Percentiles rank a stretch among this genome's conserved stretches.
Evolutionary conservation across 2,329 filamentous ascomycete genomes (phyloP).

Genomic region (Paecilomyces sp.): DNA sequence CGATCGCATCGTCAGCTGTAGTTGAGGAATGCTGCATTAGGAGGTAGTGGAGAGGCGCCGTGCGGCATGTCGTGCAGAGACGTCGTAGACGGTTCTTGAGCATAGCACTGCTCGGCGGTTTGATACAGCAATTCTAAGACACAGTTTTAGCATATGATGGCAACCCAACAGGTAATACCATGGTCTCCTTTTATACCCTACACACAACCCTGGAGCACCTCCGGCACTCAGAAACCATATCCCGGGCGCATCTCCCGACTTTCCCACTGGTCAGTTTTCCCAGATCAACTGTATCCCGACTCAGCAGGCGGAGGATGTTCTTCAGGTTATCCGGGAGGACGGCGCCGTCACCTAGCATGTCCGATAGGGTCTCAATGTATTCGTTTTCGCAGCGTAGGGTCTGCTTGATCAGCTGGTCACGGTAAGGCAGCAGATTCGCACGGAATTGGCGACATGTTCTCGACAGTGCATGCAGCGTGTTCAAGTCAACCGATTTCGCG

Average conservation of each 20-base stretch:
- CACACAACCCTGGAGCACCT: slow-evolving; percentile 72
- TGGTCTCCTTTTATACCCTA: slow-evolving; percentile 49
- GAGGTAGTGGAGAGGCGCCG: slow-evolving; percentile 53
- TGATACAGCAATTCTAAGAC: slow-evolving; percentile 77
- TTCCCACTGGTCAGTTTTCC: slow-evolving; percentile 54
- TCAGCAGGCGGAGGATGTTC: slow-evolving; percentile 22
- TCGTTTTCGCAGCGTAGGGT: slow-evolving; percentile 79
- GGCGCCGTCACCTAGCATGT: slow-evolving; percentile 36
- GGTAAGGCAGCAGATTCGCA: slow-evolving; percentile 69
- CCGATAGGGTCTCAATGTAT: slow-evolving; percentile 31
- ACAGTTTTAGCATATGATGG: slow-evolving; percentile 3
- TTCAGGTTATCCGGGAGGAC: slow-evolving; percentile 23
- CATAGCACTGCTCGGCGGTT: slow-evolving; percentile 62
- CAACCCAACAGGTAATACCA: neutral
- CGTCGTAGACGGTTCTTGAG: slow-evolving; percentile 72
- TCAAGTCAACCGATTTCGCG: slow-evolving; percentile 73
- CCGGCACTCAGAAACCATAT: slow-evolving; percentile 78
- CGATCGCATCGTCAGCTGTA: slow-evolving; percentile 22
- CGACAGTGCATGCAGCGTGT: slow-evolving; percentile 76
- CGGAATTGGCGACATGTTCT: slow-evolving; percentile 75
- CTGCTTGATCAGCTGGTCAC: slow-evolving; percentile 62
- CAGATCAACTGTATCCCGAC: slow-evolving; percentile 19
- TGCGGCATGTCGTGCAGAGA: slow-evolving; percentile 68
- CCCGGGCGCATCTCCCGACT: slow-evolving; percentile 71
- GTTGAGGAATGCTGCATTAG: slow-evolving; percentile 18